Conservation (phyloP, 2,329 filamentous ascomycete species). For the Elsinoe arachidis region DNA sequence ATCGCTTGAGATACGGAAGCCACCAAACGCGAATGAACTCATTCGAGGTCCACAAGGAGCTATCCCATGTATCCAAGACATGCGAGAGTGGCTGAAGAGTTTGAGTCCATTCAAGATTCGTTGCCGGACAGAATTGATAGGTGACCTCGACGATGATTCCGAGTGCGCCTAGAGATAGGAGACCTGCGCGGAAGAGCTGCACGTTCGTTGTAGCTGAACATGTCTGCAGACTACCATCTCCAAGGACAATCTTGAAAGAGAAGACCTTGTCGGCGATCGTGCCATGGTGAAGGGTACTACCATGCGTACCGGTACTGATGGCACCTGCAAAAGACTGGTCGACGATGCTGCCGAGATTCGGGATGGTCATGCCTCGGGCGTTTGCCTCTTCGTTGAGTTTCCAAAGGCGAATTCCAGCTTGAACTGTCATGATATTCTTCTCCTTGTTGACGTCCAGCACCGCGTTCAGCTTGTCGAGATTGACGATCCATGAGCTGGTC, state of each 20-base stretch:
- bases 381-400: slow-evolving; percentile 67
- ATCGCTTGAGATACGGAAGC: slow-evolving; percentile 84
- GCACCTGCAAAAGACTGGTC: slow-evolving; percentile 87
- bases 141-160: slow-evolving; percentile 88
- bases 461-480: slow-evolving; percentile 73
- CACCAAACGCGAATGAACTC: slow-evolving; percentile 97
- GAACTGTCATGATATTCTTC: slow-evolving; percentile 61
- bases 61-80: slow-evolving; percentile 64
- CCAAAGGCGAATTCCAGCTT: slow-evolving; percentile 80
- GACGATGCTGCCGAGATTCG: slow-evolving; percentile 90
- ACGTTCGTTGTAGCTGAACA: slow-evolving; percentile 61
- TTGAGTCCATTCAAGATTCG: slow-evolving; percentile 82
- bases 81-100: slow-evolving; percentile 61
- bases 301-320: slow-evolving; percentile 88
- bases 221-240: slow-evolving; percentile 63
- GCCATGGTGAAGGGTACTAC: slow-evolving; percentile 75
- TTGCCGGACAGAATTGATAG: slow-evolving; percentile 68
- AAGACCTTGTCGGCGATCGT: slow-evolving; percentile 72
- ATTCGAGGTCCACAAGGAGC: slow-evolving; percentile 67
- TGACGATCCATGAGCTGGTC: slow-evolving; percentile 89
- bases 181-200: slow-evolving; percentile 78
- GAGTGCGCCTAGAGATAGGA: slow-evolving; percentile 79
- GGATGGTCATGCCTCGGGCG: slow-evolving; percentile 69
- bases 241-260: slow-evolving; percentile 69
- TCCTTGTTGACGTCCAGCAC: slow-evolving; percentile 62